A percentile compares a stretch with the other conserved stretches of the same genome.
Conservation (phyloP, 371 early-diverging fungal genomes). For the Gilbertella persicaria region DNA sequence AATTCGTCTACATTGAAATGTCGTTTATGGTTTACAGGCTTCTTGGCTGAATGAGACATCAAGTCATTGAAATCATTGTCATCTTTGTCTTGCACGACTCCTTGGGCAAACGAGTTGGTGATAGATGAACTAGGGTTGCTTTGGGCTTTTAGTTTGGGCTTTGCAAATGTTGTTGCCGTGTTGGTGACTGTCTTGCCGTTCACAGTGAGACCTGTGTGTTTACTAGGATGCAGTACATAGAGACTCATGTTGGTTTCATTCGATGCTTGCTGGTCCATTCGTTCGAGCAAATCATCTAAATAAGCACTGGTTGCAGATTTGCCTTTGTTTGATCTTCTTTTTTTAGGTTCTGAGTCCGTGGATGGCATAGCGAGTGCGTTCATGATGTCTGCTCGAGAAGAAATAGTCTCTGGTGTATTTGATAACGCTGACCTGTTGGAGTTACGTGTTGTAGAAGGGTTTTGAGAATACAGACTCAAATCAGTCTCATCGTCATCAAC, state of each 20-base stretch:
- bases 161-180: neutral
- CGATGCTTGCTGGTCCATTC: neutral
- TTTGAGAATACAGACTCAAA: neutral
- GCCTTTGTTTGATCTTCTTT: neutral
- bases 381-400: neutral
- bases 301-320: neutral
- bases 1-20: constrained; percentile 7
- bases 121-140: neutral
- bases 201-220: constrained; percentile 3
- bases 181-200: neutral
- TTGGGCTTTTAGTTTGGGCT: neutral
- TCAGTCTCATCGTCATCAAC: neutral
- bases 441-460: neutral
- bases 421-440: too few species aligned
- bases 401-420: neutral
- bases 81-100: neutral
- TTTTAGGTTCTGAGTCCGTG: neutral
- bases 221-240: constrained; percentile 7
- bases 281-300: constrained; percentile 3
- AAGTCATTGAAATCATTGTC: neutral
- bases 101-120: neutral
- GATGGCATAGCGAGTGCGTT: neutral
- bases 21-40: neutral
- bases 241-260: constrained; percentile 6
- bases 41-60: too few species aligned